A percentile compares a stretch with the other conserved stretches of the same genome.
phyloP scores from a whole-genome alignment of 495 filamentous ascomycete species.

The Trichoderma reesei region DNA sequence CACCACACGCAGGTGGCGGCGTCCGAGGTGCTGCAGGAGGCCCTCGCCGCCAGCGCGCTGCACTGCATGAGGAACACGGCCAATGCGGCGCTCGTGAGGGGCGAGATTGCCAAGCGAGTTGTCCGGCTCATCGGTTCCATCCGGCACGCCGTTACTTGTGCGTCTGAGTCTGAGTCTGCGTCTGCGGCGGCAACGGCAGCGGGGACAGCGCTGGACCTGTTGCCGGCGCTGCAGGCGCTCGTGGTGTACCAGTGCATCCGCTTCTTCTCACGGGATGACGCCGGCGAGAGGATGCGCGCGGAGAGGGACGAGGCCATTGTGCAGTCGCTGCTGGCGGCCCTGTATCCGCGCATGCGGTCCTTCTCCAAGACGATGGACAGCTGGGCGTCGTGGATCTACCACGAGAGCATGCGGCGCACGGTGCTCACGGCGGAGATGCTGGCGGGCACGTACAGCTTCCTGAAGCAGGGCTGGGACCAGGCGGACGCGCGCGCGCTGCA shows the following conservation, averaged over 20 bases:
- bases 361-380: neutral
- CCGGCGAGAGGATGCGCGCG: neutral
- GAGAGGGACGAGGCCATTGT: neutral
- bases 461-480: conserved; percentile 4
- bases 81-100: neutral
- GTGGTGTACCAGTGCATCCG: neutral
- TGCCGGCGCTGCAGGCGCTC: neutral
- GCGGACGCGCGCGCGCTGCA: neutral
- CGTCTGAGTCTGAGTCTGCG: neutral
- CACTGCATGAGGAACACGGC: conserved; percentile 5
- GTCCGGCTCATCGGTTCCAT: neutral
- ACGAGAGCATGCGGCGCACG: conserved; percentile 1
- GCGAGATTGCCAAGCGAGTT: conserved; percentile 3
- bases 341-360: neutral
- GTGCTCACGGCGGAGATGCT: neutral
- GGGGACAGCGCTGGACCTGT: neutral
- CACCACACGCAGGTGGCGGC: neutral
- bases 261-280: neutral
- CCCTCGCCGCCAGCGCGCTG: neutral
- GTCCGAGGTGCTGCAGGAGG: conserved; percentile 1
- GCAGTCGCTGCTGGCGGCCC: neutral
- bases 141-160: neutral
- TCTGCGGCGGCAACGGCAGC: neutral
- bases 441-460: neutral
- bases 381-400: neutral